Conservation (phyloP, 441 rosid genomes). For the Pelargonium australe region DNA sequence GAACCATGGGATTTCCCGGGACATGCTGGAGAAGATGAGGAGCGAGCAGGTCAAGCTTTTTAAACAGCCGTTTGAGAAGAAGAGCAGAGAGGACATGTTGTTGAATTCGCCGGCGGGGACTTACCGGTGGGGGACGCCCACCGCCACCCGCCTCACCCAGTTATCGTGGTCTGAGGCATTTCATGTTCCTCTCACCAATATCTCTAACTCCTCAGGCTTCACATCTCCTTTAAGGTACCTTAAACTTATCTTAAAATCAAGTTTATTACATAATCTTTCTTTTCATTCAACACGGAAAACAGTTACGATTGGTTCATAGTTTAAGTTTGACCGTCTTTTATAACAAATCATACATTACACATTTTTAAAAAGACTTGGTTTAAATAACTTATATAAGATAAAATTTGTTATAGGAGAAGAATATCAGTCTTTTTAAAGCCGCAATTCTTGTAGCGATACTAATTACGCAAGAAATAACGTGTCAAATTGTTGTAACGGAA, state of each 20-base stretch:
- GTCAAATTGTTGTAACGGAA: no score
- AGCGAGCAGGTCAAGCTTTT: conserved; percentile 40
- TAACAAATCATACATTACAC: no score
- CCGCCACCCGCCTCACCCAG: conserved; percentile 47
- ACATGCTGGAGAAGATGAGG: conserved; percentile 34
- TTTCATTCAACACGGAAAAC: no score
- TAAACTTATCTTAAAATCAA: neutral
- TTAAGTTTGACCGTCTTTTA: no score
- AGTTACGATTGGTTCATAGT: no score
- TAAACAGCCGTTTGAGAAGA: conserved; percentile 40
- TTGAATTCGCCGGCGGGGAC: conserved; percentile 32
- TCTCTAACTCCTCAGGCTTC: conserved; percentile 27
- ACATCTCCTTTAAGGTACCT: conserved; percentile 40
- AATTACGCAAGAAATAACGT: no score
- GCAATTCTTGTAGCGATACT: no score
- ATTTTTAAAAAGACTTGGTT: no score
- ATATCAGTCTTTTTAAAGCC: no score
- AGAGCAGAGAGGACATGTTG: conserved; percentile 22
- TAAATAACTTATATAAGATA: no score
- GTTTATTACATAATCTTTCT: no score
- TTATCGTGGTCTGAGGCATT: conserved; percentile 63
- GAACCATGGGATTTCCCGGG: conserved; percentile 52
- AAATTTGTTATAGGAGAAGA: no score
- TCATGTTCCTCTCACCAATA: conserved; percentile 47
- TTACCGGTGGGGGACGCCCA: conserved; percentile 72